Evolutionary conservation across 495 filamentous ascomycete species (phyloP).

Genomic region (Podospora comata): DNA sequence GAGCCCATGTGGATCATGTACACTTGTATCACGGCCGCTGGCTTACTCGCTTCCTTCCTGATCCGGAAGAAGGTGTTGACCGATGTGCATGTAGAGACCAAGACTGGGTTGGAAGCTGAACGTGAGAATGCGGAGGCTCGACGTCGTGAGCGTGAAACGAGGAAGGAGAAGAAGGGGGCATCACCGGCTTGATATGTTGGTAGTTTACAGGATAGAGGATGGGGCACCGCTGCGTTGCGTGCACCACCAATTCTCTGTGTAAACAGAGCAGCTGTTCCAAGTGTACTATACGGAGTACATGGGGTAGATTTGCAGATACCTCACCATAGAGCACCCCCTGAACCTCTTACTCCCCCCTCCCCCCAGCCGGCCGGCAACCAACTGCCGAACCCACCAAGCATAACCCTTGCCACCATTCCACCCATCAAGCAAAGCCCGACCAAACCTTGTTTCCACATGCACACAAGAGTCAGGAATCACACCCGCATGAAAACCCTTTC

Average conservation of each 20-base stretch:
- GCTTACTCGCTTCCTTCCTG: neutral
- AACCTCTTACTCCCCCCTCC: no score
- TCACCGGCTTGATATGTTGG: neutral
- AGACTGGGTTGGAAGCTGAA: neutral
- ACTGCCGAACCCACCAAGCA: neutral
- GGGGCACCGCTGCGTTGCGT: neutral
- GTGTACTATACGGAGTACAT: no score
- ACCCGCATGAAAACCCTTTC: neutral
- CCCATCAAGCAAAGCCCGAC: neutral
- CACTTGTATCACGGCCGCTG: neutral
- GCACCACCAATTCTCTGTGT: neutral
- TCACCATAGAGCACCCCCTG: neutral
- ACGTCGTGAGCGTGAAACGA: neutral
- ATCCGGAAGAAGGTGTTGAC: neutral
- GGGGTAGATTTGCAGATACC: no score
- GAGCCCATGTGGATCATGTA: neutral
- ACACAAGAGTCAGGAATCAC: neutral
- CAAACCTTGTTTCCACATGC: neutral
- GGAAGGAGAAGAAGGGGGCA: neutral
- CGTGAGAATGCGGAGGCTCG: neutral
- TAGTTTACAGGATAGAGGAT: neutral
- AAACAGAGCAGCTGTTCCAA: neutral
- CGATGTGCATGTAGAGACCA: neutral
- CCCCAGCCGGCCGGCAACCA: neutral
- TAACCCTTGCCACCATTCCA: neutral